Percentiles rank a stretch among this genome's conserved stretches.
Evolutionary conservation across 2,329 filamentous ascomycete species (phyloP).

Genomic region (Ciborinia camelliae): DNA sequence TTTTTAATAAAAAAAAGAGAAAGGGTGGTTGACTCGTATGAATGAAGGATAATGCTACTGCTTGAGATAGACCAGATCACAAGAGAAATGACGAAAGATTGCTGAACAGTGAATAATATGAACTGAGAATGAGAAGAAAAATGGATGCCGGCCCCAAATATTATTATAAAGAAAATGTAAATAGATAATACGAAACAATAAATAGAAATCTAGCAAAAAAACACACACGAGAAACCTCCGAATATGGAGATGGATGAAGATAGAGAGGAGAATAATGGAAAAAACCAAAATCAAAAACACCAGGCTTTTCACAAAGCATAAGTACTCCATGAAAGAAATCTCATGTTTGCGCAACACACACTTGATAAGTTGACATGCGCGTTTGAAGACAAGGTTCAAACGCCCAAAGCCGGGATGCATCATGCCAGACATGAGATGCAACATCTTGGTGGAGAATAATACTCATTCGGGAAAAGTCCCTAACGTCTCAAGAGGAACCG

Average conservation of each 20-base stretch:
- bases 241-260: conserved; percentile 3
- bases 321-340: conserved; percentile 13
- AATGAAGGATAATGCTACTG: conserved; percentile 25
- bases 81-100: conserved; percentile 17
- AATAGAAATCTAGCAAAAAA: conserved; percentile 27
- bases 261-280: conserved; percentile 16
- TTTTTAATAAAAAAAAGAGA: conserved; percentile 4
- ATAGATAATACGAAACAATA: conserved; percentile 26
- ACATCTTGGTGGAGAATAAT: conserved; percentile 31
- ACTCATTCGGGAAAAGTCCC: conserved; percentile 24
- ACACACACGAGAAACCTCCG: conserved; percentile 17
- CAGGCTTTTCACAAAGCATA: conserved; percentile 25
- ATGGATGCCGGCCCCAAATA: conserved; percentile 31
- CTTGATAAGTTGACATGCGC: conserved; percentile 27
- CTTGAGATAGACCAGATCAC: conserved; percentile 24
- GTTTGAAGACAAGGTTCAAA: conserved; percentile 29
- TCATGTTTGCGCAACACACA: conserved; percentile 31
- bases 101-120: background rate
- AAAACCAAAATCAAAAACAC: conserved; percentile 27
- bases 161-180: conserved; percentile 26
- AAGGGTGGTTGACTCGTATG: conserved; percentile 17
- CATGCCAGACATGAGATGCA: conserved; percentile 34
- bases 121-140: conserved; percentile 13
- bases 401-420: conserved; percentile 26
- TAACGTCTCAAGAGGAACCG: conserved; percentile 25